Base-by-base conservation (phyloP, 2,329 filamentous ascomycete species). In the Ampelomyces quisqualis region DNA sequence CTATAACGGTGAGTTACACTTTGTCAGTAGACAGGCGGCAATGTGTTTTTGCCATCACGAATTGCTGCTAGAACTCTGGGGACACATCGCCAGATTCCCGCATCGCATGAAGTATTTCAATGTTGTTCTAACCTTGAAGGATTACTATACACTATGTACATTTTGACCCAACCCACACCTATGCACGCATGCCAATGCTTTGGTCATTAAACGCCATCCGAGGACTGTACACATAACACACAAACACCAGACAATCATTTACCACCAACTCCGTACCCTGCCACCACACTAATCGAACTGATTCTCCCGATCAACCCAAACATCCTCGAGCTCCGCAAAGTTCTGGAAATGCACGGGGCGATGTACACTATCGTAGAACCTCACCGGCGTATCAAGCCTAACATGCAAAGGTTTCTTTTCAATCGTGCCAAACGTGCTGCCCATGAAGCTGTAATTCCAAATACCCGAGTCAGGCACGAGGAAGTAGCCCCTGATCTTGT, bases 391-490 rank as follows among this genome's bases (percentile, higher is more conserved):
- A 70, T 97, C 94, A 39, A 98, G 84, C 77, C 93, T 93, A 58
- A 97, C 90, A 57, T 90, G 86, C 29, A 96, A 80, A 3, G 84
- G 79, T 73, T 89, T 88, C 82, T 96, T 97, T 73, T 95, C 90
- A 51, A 95, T 79, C 27, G 84, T 83, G 10, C 85, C 83, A 65
- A 97, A 98, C 1, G 84, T 83, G 53, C 84, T 89, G 40, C 93
- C 93, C 84, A 97, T 89, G 77, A 98, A 98, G 69, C 87, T 93
- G 75, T 96, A 98, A 71, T 98, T 98, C 93, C 93, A 98, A 47
- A 86, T 78, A 49, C 84, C 84, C 39, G 85, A 85, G 62, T 96
- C 90, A 0, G 93, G 93, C 15, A 97, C 90, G 40, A 98, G 74
- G 81, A 98, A 98, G 75, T 90, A 97, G 19, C 93, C 94, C 56